These are phyloP conservation scores for Hyphopichia fennica DNA, from an alignment of 1,139 yeast genomes.

Conservation along the genomic window DNA sequence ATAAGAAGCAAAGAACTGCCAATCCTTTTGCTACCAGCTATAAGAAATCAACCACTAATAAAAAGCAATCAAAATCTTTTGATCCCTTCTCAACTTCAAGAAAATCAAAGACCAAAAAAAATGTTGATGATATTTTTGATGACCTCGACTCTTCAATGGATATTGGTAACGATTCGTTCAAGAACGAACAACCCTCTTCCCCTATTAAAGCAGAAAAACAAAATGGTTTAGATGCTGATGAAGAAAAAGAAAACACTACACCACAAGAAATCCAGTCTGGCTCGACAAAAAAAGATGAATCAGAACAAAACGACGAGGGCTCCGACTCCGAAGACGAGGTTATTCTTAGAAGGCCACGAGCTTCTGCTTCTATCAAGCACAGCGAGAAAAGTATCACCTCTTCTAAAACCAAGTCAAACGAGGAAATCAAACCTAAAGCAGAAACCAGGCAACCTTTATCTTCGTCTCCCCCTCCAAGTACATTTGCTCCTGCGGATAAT, in stretches of 20 bases:
- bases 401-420: conserved; percentile 19
- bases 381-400: conserved; percentile 19
- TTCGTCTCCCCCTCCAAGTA: conserved; percentile 24
- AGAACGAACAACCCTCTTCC: conserved; percentile 30
- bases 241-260: conserved; percentile 13
- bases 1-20: conserved; percentile 18
- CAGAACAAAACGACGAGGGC: not conserved
- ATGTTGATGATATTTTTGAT: conserved; percentile 8
- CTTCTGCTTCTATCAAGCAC: conserved; percentile 29
- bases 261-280: no score
- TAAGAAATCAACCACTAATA: conserved; percentile 13
- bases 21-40: conserved; percentile 10
- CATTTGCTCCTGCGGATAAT: conserved; percentile 18
- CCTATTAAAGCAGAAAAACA: conserved; percentile 29
- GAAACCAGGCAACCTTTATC: conserved; percentile 19
- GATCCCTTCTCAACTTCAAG: conserved; percentile 3
- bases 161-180: conserved; percentile 7
- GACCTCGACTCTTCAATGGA: conserved; percentile 14
- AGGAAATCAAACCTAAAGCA: conserved; percentile 7
- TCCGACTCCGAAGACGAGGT: conserved; percentile 57
- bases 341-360: conserved; percentile 46
- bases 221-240: conserved; percentile 9
- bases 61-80: conserved; percentile 15
- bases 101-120: not conserved
- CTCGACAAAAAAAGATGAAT: conserved; percentile 13